Base-by-base conservation (phyloP, 2,329 filamentous ascomycete species). In the Sporothrix globosa region DNA sequence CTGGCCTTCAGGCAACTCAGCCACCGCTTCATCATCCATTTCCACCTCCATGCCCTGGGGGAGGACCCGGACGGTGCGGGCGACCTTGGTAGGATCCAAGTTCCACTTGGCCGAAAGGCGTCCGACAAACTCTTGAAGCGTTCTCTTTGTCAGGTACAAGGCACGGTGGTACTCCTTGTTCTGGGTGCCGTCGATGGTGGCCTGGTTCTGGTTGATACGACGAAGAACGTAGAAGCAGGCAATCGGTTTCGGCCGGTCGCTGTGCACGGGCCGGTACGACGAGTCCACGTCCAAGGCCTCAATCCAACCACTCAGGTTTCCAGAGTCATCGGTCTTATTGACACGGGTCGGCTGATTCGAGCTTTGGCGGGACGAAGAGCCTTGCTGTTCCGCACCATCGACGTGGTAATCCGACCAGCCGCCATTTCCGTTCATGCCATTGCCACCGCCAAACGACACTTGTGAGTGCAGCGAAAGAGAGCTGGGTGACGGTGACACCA, bases 201-300 rank as follows among this genome's bases (percentile, higher is more conserved):
- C 24, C 21, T 19, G 27, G 41, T 63, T 84, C 79, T 17, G 86
- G 80, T 44, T 44, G 67, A 86, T 81, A 72, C 79, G 85, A 77
- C 84, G 88, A 11, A 86, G 85, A 27, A 97, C 82, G 77, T 97
- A 98, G 79, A 98, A 93, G 81, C 94, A 97, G 66, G 95, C 95
- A 54, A 96, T 89, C 78, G 85, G 82, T 78, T 92, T 96, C 24
- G 88, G 82, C 70, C 86, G 87, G 76, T 96, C 92, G 1, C 44
- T 21, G 0, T 86, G 82, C 0, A 94, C 94, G 58, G 96, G 91
- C 71, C 90, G 88, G 78, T 98, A 99, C 2, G 86, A 87, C 19
- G 90, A 83, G 78, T 98, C 96, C n/a, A 98, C 92, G 44, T 93
- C 96, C 9, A 97, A 81, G 0, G 93, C 93, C 78, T 97, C 93